Evolutionary conservation across 352 stramenopile species (phyloP), one percentile per base, ranked within the genome.

Genomic region (Phytopythium cucurbitacearum): DNA sequence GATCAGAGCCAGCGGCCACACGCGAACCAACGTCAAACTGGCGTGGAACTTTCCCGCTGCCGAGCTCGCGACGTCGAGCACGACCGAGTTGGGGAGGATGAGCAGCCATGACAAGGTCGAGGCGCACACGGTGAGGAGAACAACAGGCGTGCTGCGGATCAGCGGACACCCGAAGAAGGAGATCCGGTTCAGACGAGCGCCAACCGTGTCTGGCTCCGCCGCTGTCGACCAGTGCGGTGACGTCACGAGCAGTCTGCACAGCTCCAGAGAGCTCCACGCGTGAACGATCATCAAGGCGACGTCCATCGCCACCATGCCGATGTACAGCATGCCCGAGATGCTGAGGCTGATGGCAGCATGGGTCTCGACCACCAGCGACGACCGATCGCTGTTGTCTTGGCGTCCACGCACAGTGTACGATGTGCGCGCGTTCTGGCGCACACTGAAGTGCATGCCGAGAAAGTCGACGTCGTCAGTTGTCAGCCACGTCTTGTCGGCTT

Each of bases 61-160:
- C 3, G 71, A 81, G 48, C 52, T 57, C 11, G 56, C 68, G 9
- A 44, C 32, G 28, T 68, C 54, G 32, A 68, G 54, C 35, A 82
- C 69, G 40, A 75, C 62, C 34, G 73, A 63, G 53, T 75, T 81
- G 6, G 73, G 75, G 10, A 86, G 55, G 16, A 86, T 57, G 50
- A 89, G 59, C 12, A 85, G 50, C 77, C 77, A 88, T 33, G 72
- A 84, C 38, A 88, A 42, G 38, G 79, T 34, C 33, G 69, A 64
- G 3, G 60, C 66, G 10, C 65, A 36, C 34, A 67, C 5, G 3
- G 52, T 64, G 10, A 77, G 54, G 3, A 73, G 48, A 11, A 73
- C 63, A 2, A 71, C 57, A 3, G 65, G 64, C 6, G 66, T 50
- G 42, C 68, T 85, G 49, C 74, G 74, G 37, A 71, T 65, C 5